phyloP scores from a whole-genome alignment of 2,329 filamentous ascomycete genomes.

The Annulohypoxylon truncatum region DNA sequence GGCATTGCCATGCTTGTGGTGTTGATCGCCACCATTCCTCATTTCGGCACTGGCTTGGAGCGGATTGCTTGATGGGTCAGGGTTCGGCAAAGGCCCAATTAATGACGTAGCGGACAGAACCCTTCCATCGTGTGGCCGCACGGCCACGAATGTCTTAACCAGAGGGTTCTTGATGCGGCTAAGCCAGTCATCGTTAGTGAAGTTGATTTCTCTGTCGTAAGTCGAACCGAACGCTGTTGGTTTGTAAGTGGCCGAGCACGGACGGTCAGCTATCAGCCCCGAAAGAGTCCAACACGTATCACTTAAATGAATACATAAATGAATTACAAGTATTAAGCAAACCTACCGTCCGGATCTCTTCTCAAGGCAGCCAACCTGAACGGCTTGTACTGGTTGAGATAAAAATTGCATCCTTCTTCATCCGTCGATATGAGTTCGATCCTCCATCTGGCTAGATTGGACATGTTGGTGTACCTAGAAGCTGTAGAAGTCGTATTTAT shows the following conservation, averaged over 20 bases:
- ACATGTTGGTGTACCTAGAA: slow-evolving; percentile 27
- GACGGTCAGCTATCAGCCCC: slow-evolving; percentile 34
- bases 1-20: slow-evolving; percentile 23
- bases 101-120: slow-evolving; percentile 51
- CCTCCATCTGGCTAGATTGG: slow-evolving; percentile 36
- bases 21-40: slow-evolving; percentile 22
- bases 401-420: slow-evolving; percentile 46
- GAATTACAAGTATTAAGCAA: slow-evolving; percentile 3
- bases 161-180: slow-evolving; percentile 52
- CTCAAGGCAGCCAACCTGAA: slow-evolving; percentile 48
- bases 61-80: slow-evolving; percentile 39
- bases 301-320: neutral
- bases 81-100: slow-evolving; percentile 48
- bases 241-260: neutral
- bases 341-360: slow-evolving; percentile 47
- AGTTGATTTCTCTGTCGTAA: slow-evolving; percentile 51
- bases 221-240: slow-evolving; percentile 53
- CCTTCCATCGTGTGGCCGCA: slow-evolving; percentile 35
- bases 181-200: slow-evolving; percentile 53
- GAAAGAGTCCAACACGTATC: slow-evolving; percentile 1
- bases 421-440: slow-evolving; percentile 42
- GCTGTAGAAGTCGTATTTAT: slow-evolving; percentile 10
- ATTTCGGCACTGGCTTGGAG: slow-evolving; percentile 33
- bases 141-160: slow-evolving; percentile 51
- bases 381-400: slow-evolving; percentile 47